A percentile compares a stretch with the other conserved stretches of the same genome.
phyloP scores from a whole-genome alignment of 2,329 filamentous ascomycete species.

The Plenodomus biglobosus region DNA sequence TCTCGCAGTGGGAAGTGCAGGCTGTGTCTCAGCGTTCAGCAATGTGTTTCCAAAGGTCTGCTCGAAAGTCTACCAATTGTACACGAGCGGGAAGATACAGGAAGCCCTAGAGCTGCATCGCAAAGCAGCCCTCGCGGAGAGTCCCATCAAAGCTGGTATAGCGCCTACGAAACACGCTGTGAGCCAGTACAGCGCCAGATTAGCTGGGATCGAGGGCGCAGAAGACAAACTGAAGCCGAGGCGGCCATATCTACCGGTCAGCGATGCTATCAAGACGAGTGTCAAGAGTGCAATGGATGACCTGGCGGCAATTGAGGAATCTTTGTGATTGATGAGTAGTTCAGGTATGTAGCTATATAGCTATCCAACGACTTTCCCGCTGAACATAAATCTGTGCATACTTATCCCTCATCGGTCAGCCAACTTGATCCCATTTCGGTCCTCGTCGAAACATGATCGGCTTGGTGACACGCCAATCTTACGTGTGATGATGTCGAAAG shows the following conservation, averaged over 20 bases:
- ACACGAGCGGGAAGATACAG: conserved; percentile 56
- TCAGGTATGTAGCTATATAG: neutral
- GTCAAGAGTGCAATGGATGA: conserved; percentile 28
- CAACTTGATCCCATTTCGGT: no score
- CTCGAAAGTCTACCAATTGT: conserved; percentile 63
- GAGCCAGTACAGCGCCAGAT: conserved; percentile 62
- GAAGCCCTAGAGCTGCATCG: conserved; percentile 64
- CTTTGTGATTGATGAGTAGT: conserved; percentile 1
- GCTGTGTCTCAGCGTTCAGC: conserved; percentile 60
- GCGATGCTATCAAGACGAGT: conserved; percentile 26
- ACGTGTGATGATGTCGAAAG: neutral
- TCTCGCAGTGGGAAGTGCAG: conserved; percentile 55
- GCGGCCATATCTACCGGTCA: conserved; percentile 32
- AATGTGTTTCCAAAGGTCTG: conserved; percentile 61
- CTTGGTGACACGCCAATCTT: neutral
- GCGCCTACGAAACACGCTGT: conserved; percentile 70
- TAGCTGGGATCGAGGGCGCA: conserved; percentile 50
- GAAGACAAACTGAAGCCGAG: conserved; percentile 33
- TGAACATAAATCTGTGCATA: neutral
- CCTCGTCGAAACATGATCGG: no score
- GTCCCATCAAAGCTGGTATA: conserved; percentile 66
- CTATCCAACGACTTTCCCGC: neutral
- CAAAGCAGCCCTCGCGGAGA: conserved; percentile 66
- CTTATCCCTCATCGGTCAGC: neutral
- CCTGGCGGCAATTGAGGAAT: conserved; percentile 31